Base-by-base conservation (phyloP, 345 rosid genomes). In the Eucalyptus erythrocorys region DNA sequence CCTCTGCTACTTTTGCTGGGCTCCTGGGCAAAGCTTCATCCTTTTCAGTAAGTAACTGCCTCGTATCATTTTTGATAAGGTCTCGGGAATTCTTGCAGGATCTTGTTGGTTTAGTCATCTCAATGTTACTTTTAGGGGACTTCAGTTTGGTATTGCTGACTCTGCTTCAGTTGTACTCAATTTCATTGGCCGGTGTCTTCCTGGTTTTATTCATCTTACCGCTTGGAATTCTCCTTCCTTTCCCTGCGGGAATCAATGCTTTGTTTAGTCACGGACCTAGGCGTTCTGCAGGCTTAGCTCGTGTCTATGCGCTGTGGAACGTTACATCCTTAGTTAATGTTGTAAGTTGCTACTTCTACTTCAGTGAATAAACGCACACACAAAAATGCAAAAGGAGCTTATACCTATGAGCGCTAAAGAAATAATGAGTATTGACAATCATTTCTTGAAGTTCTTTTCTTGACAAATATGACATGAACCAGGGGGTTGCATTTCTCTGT, bases 181-280 rank as follows among this genome's bases (percentile, higher is more conserved):
- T 96, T 86, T 97, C 99, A 27, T 91, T 98, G 96, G 90, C 92
- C 89, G 96, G 94, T 89, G 96, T 96, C 89, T 94, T 96, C 91
- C 94, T 98, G 90, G 99, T 94, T 90, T 92, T 96, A 94, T 94
- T 96, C 90, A 94, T 98, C 91, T 90, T 97, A 90, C 99, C 99
- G 76, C 94, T 98, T 42, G 99, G 98, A 88, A 93, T 98, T 89
- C 97, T 98, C 89, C 94, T 98, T 87, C 99, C 99, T 8, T 98
- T 98, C 91, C 99, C 99, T 89, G 99, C 98, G 89, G 99, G 99
- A 89, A 98, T 98, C 90, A 98, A 97, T 94, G 99, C 99, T 91
- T 92, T 98, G 88, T 98, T 98, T 92, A 98, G 99, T 90, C 97
- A 97, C 90, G 99, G 99, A 88, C 99, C 98, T 22, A 95, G 99